Evolutionary conservation across 23 red algal species (phyloP), one percentile per base, ranked within the genome.

Genomic region (Chondrus crispus): DNA sequence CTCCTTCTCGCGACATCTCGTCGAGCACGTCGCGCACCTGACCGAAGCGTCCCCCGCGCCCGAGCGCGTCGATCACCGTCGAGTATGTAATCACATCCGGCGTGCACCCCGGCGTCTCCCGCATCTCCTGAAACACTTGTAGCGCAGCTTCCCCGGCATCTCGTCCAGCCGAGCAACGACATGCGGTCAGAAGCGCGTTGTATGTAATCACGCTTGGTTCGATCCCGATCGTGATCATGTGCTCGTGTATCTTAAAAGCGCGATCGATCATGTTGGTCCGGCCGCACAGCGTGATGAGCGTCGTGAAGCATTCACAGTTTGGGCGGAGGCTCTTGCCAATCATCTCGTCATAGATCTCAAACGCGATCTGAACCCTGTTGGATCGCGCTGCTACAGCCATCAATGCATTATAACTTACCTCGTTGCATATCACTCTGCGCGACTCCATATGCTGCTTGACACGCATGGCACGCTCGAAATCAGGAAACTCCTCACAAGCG

Each of bases 81-180:
- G 93, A 90, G 73, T 95, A 95, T 6, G 86, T 89, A 26, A 90
- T 71, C 79, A 95, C 93, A 39, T 95, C 85, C 47, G 93, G 93
- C 12, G 39, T 29, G 51, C 74, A 84, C 22, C 73, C 28, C 2
- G 5, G 26, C 42, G 46, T 54, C 4, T 6, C 64, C 2, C 53
- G 35, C 93, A 95, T 95, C 2, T 32, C 51, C 5, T 88, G 16
- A 28, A 95, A 24, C 40, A 95, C 26, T 13, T 47, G 24, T 84
- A 95, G 40, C 24, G 76, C 76, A 16, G 37, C 42, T 36, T 89
- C 84, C 5, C 20, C 72, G 46, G 70, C 69, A 33, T 81, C 57
- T 2, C 53, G 55, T 22, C 72, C 36, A 2, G 9, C 38, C 12
- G 28, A 39, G 38, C 84, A 55, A 14, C 90, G 80, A 48, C 82